A percentile compares a stretch with the other conserved stretches of the same genome.
Conservation (phyloP, 2,329 filamentous ascomycete species). For the Fonsecaea erecta region DNA sequence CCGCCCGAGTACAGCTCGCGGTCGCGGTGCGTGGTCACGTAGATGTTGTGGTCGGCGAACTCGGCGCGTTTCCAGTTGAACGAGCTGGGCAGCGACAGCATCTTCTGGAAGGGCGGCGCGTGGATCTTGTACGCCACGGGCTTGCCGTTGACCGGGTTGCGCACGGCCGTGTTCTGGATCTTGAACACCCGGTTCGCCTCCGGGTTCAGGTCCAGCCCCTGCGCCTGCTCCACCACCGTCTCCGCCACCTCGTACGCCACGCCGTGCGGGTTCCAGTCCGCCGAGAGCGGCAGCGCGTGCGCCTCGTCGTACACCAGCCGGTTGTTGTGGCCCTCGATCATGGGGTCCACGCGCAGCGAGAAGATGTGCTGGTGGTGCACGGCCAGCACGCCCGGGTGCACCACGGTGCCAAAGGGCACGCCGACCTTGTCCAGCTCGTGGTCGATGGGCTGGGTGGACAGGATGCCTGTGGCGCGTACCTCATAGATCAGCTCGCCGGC, state of each 20-base stretch:
- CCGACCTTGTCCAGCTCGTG: conserved; percentile 59
- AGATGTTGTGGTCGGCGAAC: conserved; percentile 61
- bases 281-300: conserved; percentile 63
- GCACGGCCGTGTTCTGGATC: conserved; percentile 59
- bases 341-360: conserved; percentile 66
- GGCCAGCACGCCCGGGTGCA: conserved; percentile 71
- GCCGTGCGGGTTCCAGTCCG: conserved; percentile 57
- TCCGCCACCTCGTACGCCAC: conserved; percentile 56
- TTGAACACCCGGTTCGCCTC: conserved; percentile 61
- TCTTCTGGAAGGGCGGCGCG: conserved; percentile 62
- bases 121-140: conserved; percentile 62
- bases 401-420: conserved; percentile 70
- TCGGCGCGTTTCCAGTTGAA: conserved; percentile 58
- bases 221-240: conserved; percentile 54
- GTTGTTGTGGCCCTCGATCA: conserved; percentile 59
- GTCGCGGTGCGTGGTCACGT: conserved; percentile 60
- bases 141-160: conserved; percentile 60
- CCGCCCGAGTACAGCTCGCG: conserved; percentile 59
- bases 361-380: conserved; percentile 79
- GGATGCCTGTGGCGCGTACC: conserved; percentile 70
- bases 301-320: conserved; percentile 63
- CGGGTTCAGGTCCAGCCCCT: conserved; percentile 55
- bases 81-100: conserved; percentile 56
- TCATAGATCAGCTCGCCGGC: conserved; percentile 70
- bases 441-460: conserved; percentile 70